A percentile compares a stretch with the other conserved stretches of the same genome.
Evolutionary conservation across 441 rosid species (phyloP).

Genomic region (Oxalis stricta): DNA sequence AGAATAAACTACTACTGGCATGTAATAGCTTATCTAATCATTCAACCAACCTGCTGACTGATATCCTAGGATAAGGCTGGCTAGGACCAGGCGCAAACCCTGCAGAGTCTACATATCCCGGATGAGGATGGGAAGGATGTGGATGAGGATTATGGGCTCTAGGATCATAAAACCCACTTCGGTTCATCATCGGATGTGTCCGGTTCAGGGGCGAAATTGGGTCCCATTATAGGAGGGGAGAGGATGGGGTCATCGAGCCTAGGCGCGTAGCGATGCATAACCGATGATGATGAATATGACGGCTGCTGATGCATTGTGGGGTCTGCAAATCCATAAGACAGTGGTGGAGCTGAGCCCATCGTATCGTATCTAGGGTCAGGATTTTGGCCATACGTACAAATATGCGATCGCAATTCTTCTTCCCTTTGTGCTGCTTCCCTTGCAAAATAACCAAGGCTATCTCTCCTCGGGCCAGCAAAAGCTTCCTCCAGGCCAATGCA

Average conservation of each 20-base stretch:
- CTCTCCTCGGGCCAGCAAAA: constrained; percentile 12
- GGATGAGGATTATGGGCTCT: constrained; percentile 6
- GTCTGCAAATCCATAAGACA: constrained; percentile 13
- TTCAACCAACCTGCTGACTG: constrained; percentile 54
- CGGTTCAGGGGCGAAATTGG: constrained; percentile 24
- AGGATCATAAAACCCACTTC: constrained; percentile 16
- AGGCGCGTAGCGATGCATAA: constrained; percentile 51
- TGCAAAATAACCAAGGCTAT: constrained; percentile 14
- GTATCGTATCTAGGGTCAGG: constrained; percentile 12
- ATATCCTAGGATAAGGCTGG: constrained; percentile 14
- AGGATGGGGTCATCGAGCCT: constrained; percentile 45
- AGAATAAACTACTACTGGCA: too few relatives aligned
- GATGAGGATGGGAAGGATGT: too few relatives aligned
- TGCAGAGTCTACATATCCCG: constrained; percentile 11
- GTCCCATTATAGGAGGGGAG: constrained; percentile 24
- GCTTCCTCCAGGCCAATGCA: constrained; percentile 12
- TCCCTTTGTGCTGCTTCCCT: constrained; percentile 15
- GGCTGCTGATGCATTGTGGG: too few relatives aligned
- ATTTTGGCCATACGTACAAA: constrained; percentile 20
- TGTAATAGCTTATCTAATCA: constrained; percentile 20
- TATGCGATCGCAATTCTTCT: constrained; percentile 10
- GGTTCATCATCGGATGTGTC: constrained; percentile 6
- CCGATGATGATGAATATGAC: constrained; percentile 25
- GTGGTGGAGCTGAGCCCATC: constrained; percentile 15
- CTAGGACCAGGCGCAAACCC: constrained; percentile 44